Evolutionary conservation across 2,329 filamentous ascomycete genomes (phyloP).

Genomic region (Calonectria crousiana): DNA sequence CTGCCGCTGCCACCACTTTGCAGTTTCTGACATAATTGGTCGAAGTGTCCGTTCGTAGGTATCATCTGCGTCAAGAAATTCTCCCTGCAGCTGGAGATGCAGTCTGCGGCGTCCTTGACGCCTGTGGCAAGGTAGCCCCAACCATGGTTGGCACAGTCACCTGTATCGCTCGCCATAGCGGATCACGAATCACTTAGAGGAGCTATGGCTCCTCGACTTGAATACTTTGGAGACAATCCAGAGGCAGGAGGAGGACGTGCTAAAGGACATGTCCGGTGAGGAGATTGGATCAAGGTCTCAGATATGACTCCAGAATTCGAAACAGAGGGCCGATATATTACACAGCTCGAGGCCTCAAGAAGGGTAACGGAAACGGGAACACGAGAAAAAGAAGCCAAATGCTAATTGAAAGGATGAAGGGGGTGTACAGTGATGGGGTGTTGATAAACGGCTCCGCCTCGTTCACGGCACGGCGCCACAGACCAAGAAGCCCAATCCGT

Average conservation of each 20-base stretch:
- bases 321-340: conserved; percentile 20
- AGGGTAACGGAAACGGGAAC: conserved; percentile 17
- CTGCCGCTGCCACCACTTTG: conserved; percentile 42
- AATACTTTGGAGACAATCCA: neutral
- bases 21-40: conserved; percentile 48
- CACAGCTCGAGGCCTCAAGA: neutral
- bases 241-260: conserved; percentile 17
- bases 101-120: conserved; percentile 48
- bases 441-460: conserved; percentile 25
- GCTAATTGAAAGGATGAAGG: neutral
- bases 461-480: conserved; percentile 5
- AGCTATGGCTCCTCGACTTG: conserved; percentile 17
- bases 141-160: conserved; percentile 36
- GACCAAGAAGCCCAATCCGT: neutral
- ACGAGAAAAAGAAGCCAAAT: neutral
- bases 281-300: conserved; percentile 31
- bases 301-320: conserved; percentile 39
- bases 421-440: conserved; percentile 14
- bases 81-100: conserved; percentile 50
- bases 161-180: neutral
- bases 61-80: conserved; percentile 48
- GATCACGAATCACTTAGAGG: conserved; percentile 5
- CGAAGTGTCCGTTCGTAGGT: conserved; percentile 46
- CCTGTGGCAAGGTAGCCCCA: conserved; percentile 48
- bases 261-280: conserved; percentile 29